Conservation (phyloP, 352 stramenopile genomes). For the Poterioochromonas sp. region DNA sequence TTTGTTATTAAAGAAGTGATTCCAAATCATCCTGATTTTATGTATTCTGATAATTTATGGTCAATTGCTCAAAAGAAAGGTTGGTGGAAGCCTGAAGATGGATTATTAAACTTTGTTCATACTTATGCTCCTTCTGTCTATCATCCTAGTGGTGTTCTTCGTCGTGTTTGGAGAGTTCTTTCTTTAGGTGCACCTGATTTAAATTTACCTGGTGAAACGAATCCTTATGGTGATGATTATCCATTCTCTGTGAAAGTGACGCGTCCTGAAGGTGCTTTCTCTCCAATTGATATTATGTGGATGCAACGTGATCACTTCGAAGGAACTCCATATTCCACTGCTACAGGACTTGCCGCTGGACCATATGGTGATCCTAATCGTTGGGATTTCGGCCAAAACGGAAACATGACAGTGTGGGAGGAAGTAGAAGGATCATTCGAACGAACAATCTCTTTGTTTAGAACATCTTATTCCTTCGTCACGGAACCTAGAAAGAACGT, state of each 20-base stretch:
- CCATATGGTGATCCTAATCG: not conserved
- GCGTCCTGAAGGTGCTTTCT: constrained; percentile 60
- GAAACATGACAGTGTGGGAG: not conserved
- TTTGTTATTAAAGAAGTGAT: constrained; percentile 78
- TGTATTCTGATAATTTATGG: constrained; percentile 69
- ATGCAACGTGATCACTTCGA: constrained; percentile 86
- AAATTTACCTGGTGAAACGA: not conserved
- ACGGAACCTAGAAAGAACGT: not conserved
- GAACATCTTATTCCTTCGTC: constrained; percentile 6
- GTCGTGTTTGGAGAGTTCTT: constrained; percentile 76
- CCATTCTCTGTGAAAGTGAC: constrained; percentile 74
- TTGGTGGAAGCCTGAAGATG: constrained; percentile 69
- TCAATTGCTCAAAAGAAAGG: constrained; percentile 46
- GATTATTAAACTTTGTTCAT: constrained; percentile 58
- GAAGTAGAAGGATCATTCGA: not conserved
- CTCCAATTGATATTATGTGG: constrained; percentile 69
- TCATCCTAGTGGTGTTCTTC: not conserved
- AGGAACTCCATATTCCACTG: constrained; percentile 61
- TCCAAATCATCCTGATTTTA: constrained; percentile 71
- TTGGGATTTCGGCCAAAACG: not conserved
- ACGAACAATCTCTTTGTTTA: constrained; percentile 9
- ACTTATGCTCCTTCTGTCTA: constrained; percentile 60
- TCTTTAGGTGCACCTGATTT: constrained; percentile 63
- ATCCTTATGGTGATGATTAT: constrained; percentile 51
- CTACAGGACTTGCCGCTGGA: not conserved